Percentiles rank a stretch among this genome's conserved stretches.
phyloP scores from a whole-genome alignment of 2,329 filamentous ascomycete species.

The Acarospora socialis region DNA sequence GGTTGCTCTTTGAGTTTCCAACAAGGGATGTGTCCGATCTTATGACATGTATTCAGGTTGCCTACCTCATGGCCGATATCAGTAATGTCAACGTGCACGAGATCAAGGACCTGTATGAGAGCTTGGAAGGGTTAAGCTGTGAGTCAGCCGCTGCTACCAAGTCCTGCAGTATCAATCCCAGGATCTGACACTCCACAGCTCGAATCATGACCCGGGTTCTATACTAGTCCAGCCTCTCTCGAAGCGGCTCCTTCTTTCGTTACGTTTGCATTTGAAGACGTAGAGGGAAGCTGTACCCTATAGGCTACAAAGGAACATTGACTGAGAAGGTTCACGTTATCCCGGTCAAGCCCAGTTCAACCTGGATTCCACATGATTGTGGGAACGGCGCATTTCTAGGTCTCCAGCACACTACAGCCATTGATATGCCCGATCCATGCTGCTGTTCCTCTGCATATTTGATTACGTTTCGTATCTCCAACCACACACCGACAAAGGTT shows the following conservation, averaged over 20 bases:
- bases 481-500: too few relatives aligned
- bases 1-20: conserved; percentile 15
- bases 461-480: too few relatives aligned
- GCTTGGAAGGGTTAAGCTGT: conserved; percentile 68
- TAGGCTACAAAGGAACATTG: too few relatives aligned
- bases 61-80: conserved; percentile 96
- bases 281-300: too few relatives aligned
- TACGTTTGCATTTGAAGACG: too few relatives aligned
- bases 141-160: conserved; percentile 28
- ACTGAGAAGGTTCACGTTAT: too few relatives aligned
- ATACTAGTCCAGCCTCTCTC: conserved; percentile 21
- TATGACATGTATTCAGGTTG: conserved; percentile 38
- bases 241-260: neutral
- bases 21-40: conserved; percentile 2
- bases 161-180: neutral
- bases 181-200: conserved; percentile 19
- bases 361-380: too few relatives aligned
- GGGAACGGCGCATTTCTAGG: too few relatives aligned
- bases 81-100: conserved; percentile 68
- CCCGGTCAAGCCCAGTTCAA: too few relatives aligned
- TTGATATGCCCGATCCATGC: too few relatives aligned
- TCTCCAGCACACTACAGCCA: too few relatives aligned
- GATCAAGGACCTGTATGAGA: conserved; percentile 74
- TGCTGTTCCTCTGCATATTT: too few relatives aligned
- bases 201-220: conserved; percentile 33